Conservation (phyloP, 2,329 filamentous ascomycete species). For the Gnomoniopsis sp. region DNA sequence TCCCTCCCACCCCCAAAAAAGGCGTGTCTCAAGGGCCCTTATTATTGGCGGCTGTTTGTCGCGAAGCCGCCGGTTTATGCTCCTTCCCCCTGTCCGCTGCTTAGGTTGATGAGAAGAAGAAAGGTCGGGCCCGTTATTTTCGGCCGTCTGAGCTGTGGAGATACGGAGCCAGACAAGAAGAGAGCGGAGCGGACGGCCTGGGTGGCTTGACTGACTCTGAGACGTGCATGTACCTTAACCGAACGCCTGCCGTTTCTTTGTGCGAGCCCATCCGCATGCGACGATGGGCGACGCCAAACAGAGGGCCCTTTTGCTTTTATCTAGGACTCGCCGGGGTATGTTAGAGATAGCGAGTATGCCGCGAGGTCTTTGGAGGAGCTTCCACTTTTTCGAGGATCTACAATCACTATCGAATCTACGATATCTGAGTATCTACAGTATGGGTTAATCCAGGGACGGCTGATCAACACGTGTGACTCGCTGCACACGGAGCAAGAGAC, state of each 20-base stretch:
- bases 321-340: no score
- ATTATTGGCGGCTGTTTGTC: not conserved
- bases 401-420: not conserved
- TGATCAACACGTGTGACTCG: not conserved
- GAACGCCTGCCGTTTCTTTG: not conserved
- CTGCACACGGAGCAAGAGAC: not conserved
- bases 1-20: no score
- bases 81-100: not conserved
- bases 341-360: not conserved
- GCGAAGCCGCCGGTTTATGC: not conserved
- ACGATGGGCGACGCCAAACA: not conserved
- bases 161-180: not conserved
- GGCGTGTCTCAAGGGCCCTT: no score
- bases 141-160: not conserved
- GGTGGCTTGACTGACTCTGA: not conserved
- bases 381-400: not conserved
- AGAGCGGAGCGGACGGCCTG: not conserved
- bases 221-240: not conserved
- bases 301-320: not conserved
- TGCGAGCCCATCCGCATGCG: not conserved
- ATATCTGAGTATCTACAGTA: not conserved
- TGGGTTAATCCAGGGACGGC: not conserved
- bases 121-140: not conserved
- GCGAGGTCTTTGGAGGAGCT: not conserved
- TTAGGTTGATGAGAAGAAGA: no score